phyloP scores from a whole-genome alignment of 2,329 filamentous ascomycete species.

The Orbilia oligospora region DNA sequence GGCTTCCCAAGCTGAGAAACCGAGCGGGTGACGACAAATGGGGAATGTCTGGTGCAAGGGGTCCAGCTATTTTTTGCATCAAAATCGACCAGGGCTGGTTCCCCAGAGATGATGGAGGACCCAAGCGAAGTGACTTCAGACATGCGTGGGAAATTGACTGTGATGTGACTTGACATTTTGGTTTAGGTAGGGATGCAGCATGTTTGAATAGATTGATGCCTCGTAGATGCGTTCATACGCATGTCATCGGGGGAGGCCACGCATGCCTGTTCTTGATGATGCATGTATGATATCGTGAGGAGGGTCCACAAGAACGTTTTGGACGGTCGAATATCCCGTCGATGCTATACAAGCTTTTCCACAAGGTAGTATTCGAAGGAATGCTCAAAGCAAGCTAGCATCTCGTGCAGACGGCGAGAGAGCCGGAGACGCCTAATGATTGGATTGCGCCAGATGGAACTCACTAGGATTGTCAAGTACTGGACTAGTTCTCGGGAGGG shows the following conservation, averaged over 20 bases:
- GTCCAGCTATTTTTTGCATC: conserved; percentile 61
- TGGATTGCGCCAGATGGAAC: conserved; percentile 58
- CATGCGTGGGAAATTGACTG: conserved; percentile 33
- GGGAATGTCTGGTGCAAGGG: conserved; percentile 60
- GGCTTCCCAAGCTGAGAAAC: conserved; percentile 33
- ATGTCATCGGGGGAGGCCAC: conserved; percentile 57
- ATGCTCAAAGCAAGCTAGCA: conserved; percentile 47
- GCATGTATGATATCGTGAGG: conserved; percentile 37
- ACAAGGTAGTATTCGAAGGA: conserved; percentile 38
- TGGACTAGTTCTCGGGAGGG: conserved; percentile 16
- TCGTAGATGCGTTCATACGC: conserved; percentile 48
- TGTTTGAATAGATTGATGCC: conserved; percentile 27
- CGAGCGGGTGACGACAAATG: conserved; percentile 52
- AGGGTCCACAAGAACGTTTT: conserved; percentile 9
- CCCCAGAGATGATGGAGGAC: conserved; percentile 33
- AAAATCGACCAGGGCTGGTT: conserved; percentile 41
- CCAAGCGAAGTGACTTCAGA: conserved; percentile 51
- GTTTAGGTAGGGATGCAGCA: conserved; percentile 22
- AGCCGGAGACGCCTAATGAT: conserved; percentile 47
- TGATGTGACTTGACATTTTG: conserved; percentile 50
- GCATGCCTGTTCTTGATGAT: conserved; percentile 22
- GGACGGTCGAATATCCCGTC: conserved; percentile 7
- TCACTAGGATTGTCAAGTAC: conserved; percentile 4
- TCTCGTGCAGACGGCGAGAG: conserved; percentile 41
- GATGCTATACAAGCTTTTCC: conserved; percentile 10